Conservation (phyloP, 176 grass and related monocot species). For the Thalia dealbata region DNA sequence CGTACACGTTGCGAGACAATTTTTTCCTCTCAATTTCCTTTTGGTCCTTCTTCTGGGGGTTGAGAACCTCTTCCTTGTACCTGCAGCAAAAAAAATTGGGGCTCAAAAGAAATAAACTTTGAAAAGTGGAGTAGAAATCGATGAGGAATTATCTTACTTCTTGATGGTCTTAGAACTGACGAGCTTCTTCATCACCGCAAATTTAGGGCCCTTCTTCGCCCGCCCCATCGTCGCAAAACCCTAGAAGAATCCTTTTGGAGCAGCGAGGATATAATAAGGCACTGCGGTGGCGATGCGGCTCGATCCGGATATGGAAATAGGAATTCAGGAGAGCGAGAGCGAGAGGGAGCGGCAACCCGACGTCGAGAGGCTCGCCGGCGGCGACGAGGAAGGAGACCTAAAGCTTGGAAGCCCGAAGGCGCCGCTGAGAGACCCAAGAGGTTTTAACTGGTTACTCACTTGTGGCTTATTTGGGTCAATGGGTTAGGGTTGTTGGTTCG, state of each 20-base stretch:
- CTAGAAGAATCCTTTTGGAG: neutral
- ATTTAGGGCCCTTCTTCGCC: conserved; percentile 63
- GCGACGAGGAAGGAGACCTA: too few species aligned
- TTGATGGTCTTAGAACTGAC: conserved; percentile 71
- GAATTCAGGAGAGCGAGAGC: too few species aligned
- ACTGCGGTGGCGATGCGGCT: neutral
- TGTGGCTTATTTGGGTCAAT: too few species aligned
- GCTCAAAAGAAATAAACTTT: neutral
- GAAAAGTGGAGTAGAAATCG: neutral
- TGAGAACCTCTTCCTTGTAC: conserved; percentile 69
- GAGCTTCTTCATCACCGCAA: conserved; percentile 63
- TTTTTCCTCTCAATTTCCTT: conserved; percentile 62
- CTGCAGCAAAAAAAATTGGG: neutral
- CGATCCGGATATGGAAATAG: neutral
- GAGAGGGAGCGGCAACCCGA: too few species aligned
- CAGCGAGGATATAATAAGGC: too few species aligned
- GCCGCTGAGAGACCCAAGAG: too few species aligned
- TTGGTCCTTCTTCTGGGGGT: conserved; percentile 70
- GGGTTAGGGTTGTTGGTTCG: too few species aligned
- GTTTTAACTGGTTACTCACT: too few species aligned
- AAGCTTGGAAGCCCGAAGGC: too few species aligned
- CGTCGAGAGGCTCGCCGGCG: too few species aligned
- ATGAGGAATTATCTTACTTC: conserved; percentile 23
- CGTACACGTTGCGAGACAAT: conserved; percentile 73
- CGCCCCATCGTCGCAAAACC: conserved; percentile 36